Conservation (phyloP, 306 rosid species). For the Citrullus colocynthis region DNA sequence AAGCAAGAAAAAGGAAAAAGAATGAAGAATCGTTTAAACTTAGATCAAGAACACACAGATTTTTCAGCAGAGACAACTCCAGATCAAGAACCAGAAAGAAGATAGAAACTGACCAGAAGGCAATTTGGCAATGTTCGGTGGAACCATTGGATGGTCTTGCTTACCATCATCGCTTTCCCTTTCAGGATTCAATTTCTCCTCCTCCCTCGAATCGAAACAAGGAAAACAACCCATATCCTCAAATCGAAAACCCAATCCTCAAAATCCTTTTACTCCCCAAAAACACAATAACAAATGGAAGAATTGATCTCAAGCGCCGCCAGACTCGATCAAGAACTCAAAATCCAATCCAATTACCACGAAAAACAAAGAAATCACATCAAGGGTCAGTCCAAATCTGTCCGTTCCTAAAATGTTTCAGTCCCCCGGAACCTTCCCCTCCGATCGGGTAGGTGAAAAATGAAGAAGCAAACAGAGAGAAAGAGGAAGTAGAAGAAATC, state of each 20-base stretch:
- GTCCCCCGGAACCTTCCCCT: neutral
- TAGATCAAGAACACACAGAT: conserved; percentile 29
- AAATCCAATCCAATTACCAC: conserved; percentile 19
- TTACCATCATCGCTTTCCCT: conserved; percentile 36
- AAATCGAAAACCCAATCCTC: conserved; percentile 12
- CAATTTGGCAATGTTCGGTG: conserved; percentile 41
- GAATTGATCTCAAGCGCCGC: conserved; percentile 6
- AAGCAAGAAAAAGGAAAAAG: neutral
- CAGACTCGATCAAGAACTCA: conserved; percentile 21
- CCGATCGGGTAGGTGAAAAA: conserved; percentile 1
- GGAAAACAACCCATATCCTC: conserved; percentile 75
- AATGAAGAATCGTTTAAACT: neutral
- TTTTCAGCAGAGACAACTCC: neutral
- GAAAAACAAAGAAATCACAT: neutral
- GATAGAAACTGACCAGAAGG: conserved; percentile 55
- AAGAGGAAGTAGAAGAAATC: neutral
- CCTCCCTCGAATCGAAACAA: conserved; percentile 89
- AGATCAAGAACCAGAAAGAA: neutral
- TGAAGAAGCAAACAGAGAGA: neutral
- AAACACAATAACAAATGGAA: neutral
- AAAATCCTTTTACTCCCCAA: neutral
- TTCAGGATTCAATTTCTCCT: conserved; percentile 65
- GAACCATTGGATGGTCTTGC: conserved; percentile 27
- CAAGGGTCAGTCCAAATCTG: conserved; percentile 13
- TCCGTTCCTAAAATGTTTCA: neutral